Percentiles rank a stretch among this genome's conserved stretches.
Evolutionary conservation across 2,329 filamentous ascomycete species (phyloP).

Genomic region (Trichoderma breve): DNA sequence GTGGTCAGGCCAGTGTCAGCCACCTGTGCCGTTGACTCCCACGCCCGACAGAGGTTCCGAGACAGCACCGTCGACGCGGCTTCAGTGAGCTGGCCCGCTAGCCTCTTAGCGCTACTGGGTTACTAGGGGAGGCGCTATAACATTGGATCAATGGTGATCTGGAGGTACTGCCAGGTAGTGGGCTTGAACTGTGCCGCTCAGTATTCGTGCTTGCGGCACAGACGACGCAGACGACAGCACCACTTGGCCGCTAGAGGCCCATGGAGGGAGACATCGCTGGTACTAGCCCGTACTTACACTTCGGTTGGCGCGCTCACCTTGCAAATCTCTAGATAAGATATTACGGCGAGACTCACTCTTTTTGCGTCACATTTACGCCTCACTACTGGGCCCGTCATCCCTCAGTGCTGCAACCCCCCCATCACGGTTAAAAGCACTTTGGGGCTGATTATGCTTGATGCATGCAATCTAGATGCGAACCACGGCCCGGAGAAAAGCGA

Average conservation of each 20-base stretch:
- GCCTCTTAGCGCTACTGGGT: neutral
- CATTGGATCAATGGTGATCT: neutral
- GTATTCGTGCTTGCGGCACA: neutral
- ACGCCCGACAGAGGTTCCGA: constrained; percentile 3
- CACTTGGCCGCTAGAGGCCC: neutral
- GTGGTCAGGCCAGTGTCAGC: constrained; percentile 18
- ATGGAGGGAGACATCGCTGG: neutral
- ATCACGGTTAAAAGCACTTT: neutral
- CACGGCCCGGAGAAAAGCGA: neutral
- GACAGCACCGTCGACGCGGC: constrained; percentile 2
- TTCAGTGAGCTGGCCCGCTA: constrained; percentile 8
- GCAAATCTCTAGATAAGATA: constrained; percentile 1
- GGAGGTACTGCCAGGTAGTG: neutral
- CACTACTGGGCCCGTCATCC: neutral
- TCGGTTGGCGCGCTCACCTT: constrained; percentile 9
- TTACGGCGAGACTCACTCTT: constrained; percentile 3
- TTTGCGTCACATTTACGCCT: constrained; percentile 14
- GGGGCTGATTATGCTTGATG: constrained; percentile 3
- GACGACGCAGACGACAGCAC: neutral
- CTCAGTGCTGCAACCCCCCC: neutral
- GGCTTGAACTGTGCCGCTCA: neutral
- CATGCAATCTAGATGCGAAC: neutral
- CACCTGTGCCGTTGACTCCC: neutral
- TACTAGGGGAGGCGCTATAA: neutral
- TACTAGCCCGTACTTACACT: neutral